Evolutionary conservation across 2,329 filamentous ascomycete species (phyloP).

Genomic region (Penicillium sp.): DNA sequence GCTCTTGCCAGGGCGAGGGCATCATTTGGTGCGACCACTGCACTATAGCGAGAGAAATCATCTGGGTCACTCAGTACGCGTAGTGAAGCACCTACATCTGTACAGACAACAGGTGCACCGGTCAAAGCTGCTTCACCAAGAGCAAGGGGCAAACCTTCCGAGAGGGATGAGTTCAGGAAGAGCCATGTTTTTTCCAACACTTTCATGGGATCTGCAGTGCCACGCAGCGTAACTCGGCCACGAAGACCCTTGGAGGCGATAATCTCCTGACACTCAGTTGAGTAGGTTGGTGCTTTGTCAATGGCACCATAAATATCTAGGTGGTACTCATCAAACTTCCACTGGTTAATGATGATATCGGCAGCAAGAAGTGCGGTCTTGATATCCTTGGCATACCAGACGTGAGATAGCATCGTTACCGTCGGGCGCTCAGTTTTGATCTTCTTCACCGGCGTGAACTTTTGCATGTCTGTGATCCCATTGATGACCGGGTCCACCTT

Average conservation of each 20-base stretch:
- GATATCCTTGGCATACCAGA: constrained; percentile 59
- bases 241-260: constrained; percentile 58
- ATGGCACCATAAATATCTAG: constrained; percentile 65
- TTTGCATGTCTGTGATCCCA: constrained; percentile 65
- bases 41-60: constrained; percentile 56
- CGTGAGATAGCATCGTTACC: constrained; percentile 65
- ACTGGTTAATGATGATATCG: constrained; percentile 66
- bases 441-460: constrained; percentile 61
- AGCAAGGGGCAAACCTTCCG: constrained; percentile 47
- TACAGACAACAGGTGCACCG: constrained; percentile 47
- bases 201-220: constrained; percentile 58
- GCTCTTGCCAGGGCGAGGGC: constrained; percentile 60
- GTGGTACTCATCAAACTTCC: constrained; percentile 65
- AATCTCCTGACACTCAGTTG: constrained; percentile 59
- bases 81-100: constrained; percentile 44
- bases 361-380: constrained; percentile 65
- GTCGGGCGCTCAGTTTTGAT: constrained; percentile 61
- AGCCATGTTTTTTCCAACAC: constrained; percentile 59
- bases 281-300: constrained; percentile 63
- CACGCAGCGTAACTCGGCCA: constrained; percentile 53
- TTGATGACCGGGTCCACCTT: constrained; percentile 68
- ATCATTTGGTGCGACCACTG: constrained; percentile 66
- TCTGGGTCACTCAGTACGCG: constrained; percentile 45
- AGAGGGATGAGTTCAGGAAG: constrained; percentile 52
- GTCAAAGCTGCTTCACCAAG: constrained; percentile 50